Conservation (phyloP, 257 asterid genomes). For the Solanum etuberosum region DNA sequence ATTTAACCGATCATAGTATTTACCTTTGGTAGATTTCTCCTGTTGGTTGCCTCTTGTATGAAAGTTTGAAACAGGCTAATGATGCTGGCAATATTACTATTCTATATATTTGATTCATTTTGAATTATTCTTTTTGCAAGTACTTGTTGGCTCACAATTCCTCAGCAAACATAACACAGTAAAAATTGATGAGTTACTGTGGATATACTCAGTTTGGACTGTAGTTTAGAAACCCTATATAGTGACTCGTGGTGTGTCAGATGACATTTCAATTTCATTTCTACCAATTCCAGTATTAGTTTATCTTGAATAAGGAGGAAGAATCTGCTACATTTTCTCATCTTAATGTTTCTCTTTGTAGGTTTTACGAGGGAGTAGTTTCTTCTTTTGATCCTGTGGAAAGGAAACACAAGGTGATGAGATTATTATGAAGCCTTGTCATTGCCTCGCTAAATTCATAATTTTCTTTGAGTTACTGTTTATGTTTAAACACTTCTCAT, state of each 20-base stretch:
- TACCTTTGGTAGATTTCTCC: background rate
- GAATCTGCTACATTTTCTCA: background rate
- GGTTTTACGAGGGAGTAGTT: slow-evolving; percentile 42
- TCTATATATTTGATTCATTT: background rate
- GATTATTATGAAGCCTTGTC: background rate
- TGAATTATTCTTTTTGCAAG: background rate
- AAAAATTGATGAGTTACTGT: background rate
- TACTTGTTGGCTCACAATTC: background rate
- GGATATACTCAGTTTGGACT: background rate
- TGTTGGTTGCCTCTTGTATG: background rate
- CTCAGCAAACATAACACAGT: background rate
- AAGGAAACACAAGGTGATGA: slow-evolving; percentile 37
- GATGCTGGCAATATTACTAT: background rate
- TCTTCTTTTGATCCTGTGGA: slow-evolving; percentile 29
- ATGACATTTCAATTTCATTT: too few species aligned
- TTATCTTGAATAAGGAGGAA: too few species aligned
- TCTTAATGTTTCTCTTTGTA: slow-evolving; percentile 15
- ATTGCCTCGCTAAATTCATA: background rate
- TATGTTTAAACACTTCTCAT: background rate
- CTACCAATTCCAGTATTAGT: too few species aligned
- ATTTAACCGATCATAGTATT: background rate
- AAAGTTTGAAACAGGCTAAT: background rate
- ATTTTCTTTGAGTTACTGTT: background rate
- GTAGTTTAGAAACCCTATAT: background rate
- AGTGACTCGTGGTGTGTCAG: background rate